Conservation (phyloP, 176 grass and related monocot genomes). For the Avena atlantica region DNA sequence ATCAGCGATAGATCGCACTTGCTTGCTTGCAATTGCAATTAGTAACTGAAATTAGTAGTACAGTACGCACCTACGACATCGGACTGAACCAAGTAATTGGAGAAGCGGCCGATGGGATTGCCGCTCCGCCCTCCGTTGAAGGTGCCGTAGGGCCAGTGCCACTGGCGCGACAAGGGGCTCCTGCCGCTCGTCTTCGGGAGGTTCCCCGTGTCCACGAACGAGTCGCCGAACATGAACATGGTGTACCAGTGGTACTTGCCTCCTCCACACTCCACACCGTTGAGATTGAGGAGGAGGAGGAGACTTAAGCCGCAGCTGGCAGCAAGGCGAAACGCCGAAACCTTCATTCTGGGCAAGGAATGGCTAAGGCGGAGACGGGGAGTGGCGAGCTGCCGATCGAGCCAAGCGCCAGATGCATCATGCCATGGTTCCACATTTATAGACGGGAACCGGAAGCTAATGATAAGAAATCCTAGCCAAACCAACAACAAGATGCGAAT, state of each 20-base stretch:
- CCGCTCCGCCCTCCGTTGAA: not conserved
- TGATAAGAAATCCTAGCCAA: no score
- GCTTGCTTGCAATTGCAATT: no score
- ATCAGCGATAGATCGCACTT: no score
- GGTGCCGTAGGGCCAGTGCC: conserved; percentile 45
- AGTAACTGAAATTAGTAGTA: not conserved
- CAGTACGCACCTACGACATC: conserved; percentile 31
- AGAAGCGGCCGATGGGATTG: conserved; percentile 38
- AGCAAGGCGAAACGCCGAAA: not conserved
- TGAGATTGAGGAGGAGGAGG: not conserved
- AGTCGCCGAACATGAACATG: conserved; percentile 48
- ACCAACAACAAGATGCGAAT: no score
- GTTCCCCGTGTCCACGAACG: conserved; percentile 50
- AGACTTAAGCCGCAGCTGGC: not conserved
- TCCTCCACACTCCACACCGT: not conserved
- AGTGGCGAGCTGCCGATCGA: no score
- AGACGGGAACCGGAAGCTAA: no score
- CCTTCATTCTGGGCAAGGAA: not conserved
- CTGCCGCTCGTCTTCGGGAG: not conserved
- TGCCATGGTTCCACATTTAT: no score
- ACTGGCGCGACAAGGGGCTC: conserved; percentile 21
- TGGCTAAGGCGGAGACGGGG: not conserved
- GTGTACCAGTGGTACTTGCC: not conserved
- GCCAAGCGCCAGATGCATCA: no score
- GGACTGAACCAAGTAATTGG: conserved; percentile 35